Base-by-base conservation (phyloP, 192 early-diverging fungal genomes). In the Phlyctochytrium arcticum region DNA sequence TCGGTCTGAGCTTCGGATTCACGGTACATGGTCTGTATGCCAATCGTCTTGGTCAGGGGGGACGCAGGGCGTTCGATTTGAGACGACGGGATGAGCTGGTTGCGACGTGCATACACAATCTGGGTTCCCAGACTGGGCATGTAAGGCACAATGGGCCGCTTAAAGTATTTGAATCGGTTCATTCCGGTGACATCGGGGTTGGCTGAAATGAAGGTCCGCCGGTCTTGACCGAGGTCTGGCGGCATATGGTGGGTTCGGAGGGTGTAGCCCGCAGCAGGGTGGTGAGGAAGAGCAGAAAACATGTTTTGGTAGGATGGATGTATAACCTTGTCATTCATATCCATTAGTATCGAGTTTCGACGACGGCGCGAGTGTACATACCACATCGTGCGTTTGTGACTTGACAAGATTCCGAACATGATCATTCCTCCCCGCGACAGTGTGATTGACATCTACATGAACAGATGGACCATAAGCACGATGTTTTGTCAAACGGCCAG, bases 1-100 rank as follows among this genome's bases (percentile, higher is more conserved):
- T 86, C 84, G 3, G 84, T 86, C 63, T 86, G 84, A 0, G 84
- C 73, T 36, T 80, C 75, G 5, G 74, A 79, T 33, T 85, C 84
- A 34, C 83, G 68, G 60, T 80, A 86, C 9, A 78, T 54, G 9
- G 82, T 82, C 57, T 86, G 82, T 17, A 80, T 61, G 2, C 47
- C 77, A 10, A 80, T 64, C 2, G 75, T 84, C 48, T 71, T 77
- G 8, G 65, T 71, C 6, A 48, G 34, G 17, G 76, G 74, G 6
- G 62, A 73, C 6, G 57, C 62, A 8, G 75, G 71, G 23, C 77
- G 54, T 27, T 53, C 30, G 4, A 19, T 54, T 26, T 24, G 21
- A 0, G 44, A 55, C 21, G 37, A 24, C 60, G 67, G 70, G 4
- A 62, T 49, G 10, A 60, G 24, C 10, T 51, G 47, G 5, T 59